A percentile compares a stretch with the other conserved stretches of the same genome.
Evolutionary conservation across 257 asterid species (phyloP).

Genomic region (Leptodermis oblonga): DNA sequence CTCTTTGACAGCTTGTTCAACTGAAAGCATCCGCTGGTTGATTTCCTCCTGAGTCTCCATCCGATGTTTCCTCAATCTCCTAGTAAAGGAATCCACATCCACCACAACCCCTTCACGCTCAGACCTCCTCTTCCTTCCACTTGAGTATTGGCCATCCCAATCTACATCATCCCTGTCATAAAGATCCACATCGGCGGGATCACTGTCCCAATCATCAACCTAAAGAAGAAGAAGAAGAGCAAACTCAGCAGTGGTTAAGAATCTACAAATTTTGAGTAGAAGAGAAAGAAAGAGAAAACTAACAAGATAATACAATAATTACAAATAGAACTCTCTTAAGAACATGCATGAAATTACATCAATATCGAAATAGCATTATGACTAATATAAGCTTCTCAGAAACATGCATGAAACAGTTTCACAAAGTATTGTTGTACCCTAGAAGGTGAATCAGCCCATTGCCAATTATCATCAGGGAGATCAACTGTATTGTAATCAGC

Average conservation of each 20-base stretch:
- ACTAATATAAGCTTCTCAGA: neutral
- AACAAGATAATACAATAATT: neutral
- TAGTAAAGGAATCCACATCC: conserved; percentile 88
- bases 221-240: conserved; percentile 23
- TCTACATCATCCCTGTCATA: conserved; percentile 97
- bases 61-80: conserved; percentile 90
- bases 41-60: conserved; percentile 89
- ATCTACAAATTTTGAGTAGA: neutral
- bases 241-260: conserved; percentile 10
- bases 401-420: conserved; percentile 6
- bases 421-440: conserved; percentile 54
- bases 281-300: neutral
- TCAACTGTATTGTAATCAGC: conserved; percentile 65
- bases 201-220: conserved; percentile 99
- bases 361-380: neutral
- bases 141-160: conserved; percentile 99
- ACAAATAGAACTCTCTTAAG: neutral
- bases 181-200: conserved; percentile 98
- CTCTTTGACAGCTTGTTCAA: conserved; percentile 95
- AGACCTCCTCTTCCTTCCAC: conserved; percentile 93
- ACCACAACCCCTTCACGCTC: conserved; percentile 72
- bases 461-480: conserved; percentile 93
- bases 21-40: conserved; percentile 91
- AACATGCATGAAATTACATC: conserved; percentile 4
- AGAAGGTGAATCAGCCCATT: conserved; percentile 96